Conservation (phyloP, 805 yeast genomes). For the Myxozyma melibiosi region DNA sequence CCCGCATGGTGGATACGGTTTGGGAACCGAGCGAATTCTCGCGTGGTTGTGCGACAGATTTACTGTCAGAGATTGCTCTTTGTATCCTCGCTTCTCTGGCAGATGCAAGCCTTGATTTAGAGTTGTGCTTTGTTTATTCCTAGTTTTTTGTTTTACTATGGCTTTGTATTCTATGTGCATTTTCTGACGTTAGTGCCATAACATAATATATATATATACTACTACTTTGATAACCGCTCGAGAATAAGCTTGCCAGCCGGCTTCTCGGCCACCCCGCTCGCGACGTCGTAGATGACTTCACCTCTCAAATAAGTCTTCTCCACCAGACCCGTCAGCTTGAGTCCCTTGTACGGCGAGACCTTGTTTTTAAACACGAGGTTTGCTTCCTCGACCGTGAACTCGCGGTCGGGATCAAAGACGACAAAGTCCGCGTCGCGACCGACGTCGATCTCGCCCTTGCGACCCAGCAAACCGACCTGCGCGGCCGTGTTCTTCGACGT, state of each 20-base stretch:
- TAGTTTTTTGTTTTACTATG: neutral
- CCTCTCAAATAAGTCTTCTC: slow-evolving; percentile 79
- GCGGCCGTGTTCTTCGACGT: slow-evolving; percentile 79
- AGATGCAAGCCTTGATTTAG: slow-evolving; percentile 84
- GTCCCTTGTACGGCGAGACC: slow-evolving; percentile 82
- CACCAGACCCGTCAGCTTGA: slow-evolving; percentile 68
- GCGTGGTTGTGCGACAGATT: slow-evolving; percentile 98
- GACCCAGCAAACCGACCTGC: slow-evolving; percentile 74
- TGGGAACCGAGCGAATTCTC: slow-evolving; percentile 96
- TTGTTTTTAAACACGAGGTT: slow-evolving; percentile 76
- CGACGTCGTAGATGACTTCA: slow-evolving; percentile 54
- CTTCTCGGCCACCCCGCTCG: slow-evolving; percentile 22
- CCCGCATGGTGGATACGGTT: slow-evolving; percentile 99
- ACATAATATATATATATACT: neutral
- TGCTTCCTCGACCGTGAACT: slow-evolving; percentile 51
- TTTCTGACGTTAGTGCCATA: neutral
- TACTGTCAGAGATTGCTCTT: slow-evolving; percentile 97
- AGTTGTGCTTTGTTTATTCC: neutral
- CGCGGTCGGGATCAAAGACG: slow-evolving; percentile 65
- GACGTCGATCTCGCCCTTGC: slow-evolving; percentile 69
- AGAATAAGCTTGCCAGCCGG: slow-evolving; percentile 31
- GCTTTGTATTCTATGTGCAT: neutral
- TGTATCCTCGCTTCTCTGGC: slow-evolving; percentile 97
- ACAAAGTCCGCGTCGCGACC: slow-evolving; percentile 91
- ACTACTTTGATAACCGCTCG: slow-evolving; percentile 8